Base-by-base conservation (phyloP, 179 eudicot genomes). In the Nepenthes alata region DNA sequence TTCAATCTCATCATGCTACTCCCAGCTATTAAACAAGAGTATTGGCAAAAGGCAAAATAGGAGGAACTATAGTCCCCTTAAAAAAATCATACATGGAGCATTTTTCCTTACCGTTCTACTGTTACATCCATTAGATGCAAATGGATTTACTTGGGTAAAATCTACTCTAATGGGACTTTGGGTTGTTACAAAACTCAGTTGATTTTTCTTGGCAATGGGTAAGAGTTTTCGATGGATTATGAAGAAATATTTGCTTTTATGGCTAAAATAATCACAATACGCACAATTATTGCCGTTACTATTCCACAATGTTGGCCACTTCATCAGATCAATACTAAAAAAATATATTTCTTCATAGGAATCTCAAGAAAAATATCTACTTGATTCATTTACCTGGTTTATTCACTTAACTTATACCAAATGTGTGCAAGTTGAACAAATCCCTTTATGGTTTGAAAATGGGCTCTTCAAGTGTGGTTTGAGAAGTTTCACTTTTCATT, bases 391-490 rank as follows among this genome's bases (percentile, higher is more conserved):
- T 0, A 11, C 4, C 1, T n/a, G n/a, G 0, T n/a, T 15, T 53
- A 2, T 25, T 13, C 34, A 39, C 56, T 16, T 16, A 16, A n/a
- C 5, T 0, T 25, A 2, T 11, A 3, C 3, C 56, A 3, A 4
- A n/a, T 53, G 1, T 53, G 5, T 53, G 35, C 10, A 53, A 35
- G 5, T 13, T 66, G 35, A 36, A 15, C 5, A 0, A 47, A 5
- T 65, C 61, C 10, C 37, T 65, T 1, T 57, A 65, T 36, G 56
- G 65, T 2, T 53, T 62, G 25, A 1, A 62, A 62, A 15, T 56
- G 50, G 12, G 56, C 57, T 5, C 68, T 34, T n/a, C 54, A 8
- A 3, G 68, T 57, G 11, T 65, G 68, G 61, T 65, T 65, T 65
- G 54, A 55, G 5, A 56, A 56, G 55, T 65, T 65, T 47, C 61